phyloP scores from a whole-genome alignment of 768 basidiomycete genomes.

The Lactarius quietus region DNA sequence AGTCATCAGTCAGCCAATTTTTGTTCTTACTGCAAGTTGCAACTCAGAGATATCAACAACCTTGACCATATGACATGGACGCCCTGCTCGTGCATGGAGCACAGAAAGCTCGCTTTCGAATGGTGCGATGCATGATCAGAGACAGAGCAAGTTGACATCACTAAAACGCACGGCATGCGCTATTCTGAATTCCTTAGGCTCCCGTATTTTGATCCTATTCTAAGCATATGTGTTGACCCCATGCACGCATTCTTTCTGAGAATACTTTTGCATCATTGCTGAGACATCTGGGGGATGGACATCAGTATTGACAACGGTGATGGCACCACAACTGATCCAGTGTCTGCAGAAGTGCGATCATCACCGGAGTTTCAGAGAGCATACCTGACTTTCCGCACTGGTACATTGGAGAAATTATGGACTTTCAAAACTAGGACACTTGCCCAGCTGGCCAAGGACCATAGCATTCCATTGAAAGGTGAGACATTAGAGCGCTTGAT shows the following conservation, averaged over 20 bases:
- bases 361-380: neutral
- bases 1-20: neutral
- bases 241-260: conserved; percentile 30
- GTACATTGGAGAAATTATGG: neutral
- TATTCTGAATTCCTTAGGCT: conserved; percentile 28
- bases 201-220: conserved; percentile 26
- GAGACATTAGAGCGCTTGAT: neutral
- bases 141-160: conserved; percentile 18
- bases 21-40: neutral
- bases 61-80: neutral
- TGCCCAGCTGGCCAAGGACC: neutral
- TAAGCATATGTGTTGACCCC: conserved; percentile 24
- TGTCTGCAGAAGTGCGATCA: neutral
- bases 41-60: neutral
- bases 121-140: conserved; percentile 27
- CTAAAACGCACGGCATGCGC: conserved; percentile 27
- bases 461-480: neutral
- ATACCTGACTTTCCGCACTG: neutral
- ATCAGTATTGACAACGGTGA: neutral
- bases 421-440: neutral
- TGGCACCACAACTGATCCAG: neutral
- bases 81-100: conserved; percentile 1
- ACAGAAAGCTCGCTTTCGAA: conserved; percentile 10
- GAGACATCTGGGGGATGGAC: conserved; percentile 11
- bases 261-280: conserved; percentile 21